Evolutionary conservation across 768 basidiomycete genomes (phyloP), one percentile per base, ranked within the genome.

Genomic region (Neoboletus brunneissimus): DNA sequence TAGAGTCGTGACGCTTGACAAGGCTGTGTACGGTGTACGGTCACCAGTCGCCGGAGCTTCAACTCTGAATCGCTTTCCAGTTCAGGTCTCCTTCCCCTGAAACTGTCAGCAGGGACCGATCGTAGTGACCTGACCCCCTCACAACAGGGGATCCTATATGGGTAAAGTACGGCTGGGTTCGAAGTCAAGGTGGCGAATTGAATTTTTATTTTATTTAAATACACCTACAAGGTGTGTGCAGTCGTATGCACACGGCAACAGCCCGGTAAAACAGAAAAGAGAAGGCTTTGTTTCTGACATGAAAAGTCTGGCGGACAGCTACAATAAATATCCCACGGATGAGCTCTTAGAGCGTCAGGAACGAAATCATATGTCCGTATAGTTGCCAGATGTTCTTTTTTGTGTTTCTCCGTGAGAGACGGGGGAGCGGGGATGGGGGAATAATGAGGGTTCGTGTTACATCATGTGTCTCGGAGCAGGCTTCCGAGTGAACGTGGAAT

Each of bases 1-100:
- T 13, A 25, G 34, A 4, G 6, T 16, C 6, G 20, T 35, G 45
- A 16, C 20, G 34, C 22, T 2, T 31, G 45, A 23, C 20, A 6
- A 27, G 44, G 41, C 47, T 44, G 41, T 60, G 40, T 23, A 16
- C 5, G 16, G 40, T 46, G 20, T 18, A 15, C 11, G 31, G 38
- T 22, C 31, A 15, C 46, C 11, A 25, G 38, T 22, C 31, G 11
- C 46, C 61, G 57, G 57, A 54, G 20, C 61, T 63, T 31, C 23
- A 54, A 41, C 57, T 41, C 22, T 59, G n/a, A 40, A 44, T 54
- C 3, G 16, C 15, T 31, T 18, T 11, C 27, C 38, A 27, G 41
- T 48, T 56, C 41, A 7, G 47, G 32, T 37, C 35, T 12, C 44
- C 18, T 11, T n/a, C 10, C 10, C 22, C 27, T 48, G 51, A 59